Percentiles rank a stretch among this genome's conserved stretches.
Evolutionary conservation across 192 early-diverging fungal species (phyloP).

Genomic region (Gaertneriomyces sp.): DNA sequence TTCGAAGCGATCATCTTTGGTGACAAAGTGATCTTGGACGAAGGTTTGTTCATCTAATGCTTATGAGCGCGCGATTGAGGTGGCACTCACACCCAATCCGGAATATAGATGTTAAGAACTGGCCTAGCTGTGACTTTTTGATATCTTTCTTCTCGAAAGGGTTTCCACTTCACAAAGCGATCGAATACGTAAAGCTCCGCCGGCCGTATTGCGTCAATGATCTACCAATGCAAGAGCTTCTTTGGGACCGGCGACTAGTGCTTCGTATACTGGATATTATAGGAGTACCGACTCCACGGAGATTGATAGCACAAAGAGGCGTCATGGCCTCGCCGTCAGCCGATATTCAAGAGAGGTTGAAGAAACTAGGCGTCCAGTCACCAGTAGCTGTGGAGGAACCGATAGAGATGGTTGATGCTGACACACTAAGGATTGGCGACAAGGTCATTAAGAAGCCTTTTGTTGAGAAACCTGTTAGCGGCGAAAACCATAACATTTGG

Average conservation of each 20-base stretch:
- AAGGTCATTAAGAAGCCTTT: conserved; percentile 82
- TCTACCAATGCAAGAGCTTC: conserved; percentile 77
- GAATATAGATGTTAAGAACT: conserved; percentile 67
- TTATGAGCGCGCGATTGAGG: no score
- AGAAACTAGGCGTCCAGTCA: conserved; percentile 34
- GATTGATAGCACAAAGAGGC: conserved; percentile 52
- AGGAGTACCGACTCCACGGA: conserved; percentile 76
- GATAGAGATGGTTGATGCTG: conserved; percentile 33
- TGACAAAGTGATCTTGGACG: conserved; percentile 94
- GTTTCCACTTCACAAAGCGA: conserved; percentile 92
- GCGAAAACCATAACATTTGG: conserved; percentile 96
- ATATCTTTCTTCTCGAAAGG: conserved; percentile 94
- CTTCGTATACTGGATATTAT: conserved; percentile 73
- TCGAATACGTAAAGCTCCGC: conserved; percentile 78
- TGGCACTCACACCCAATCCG: background rate
- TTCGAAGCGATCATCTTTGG: conserved; percentile 90
- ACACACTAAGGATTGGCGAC: conserved; percentile 70
- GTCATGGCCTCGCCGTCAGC: conserved; percentile 33
- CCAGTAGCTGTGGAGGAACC: no score
- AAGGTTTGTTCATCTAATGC: conserved; percentile 49
- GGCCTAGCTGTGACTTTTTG: conserved; percentile 94
- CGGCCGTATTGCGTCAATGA: conserved; percentile 90
- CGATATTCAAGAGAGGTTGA: conserved; percentile 52
- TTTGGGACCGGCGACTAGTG: conserved; percentile 89
- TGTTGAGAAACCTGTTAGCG: conserved; percentile 95